Base-by-base conservation (phyloP, 225 moss, liverwort and hornwort genomes). In the Climacium dendroides region DNA sequence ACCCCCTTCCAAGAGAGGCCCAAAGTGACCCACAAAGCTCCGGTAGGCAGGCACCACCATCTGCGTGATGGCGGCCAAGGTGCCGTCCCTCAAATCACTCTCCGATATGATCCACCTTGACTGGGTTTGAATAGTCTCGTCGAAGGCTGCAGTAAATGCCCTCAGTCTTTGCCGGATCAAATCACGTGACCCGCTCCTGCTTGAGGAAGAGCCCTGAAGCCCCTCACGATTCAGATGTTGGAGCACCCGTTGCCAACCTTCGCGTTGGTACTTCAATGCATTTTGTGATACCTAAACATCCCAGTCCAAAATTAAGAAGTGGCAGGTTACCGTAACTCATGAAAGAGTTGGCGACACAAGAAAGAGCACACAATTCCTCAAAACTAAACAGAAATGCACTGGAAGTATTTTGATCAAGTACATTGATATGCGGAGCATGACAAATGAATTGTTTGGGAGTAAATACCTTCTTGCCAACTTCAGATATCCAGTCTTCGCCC, bases 1-100 rank as follows among this genome's bases (percentile, higher is more conserved):
- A 22, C 85, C 85, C 65, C 93, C 90, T 45, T 98, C 96, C 87
- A 97, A 80, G 13, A 95, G 59, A 52, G 88, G 79, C 48, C 88
- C 85, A 81, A 89, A 95, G 54, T 91, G 88, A 79, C 93, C 89
- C 83, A 95, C 80, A 77, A 93, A 98, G 88, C 95, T 95, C 52
- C 93, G 92, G 89, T 98, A 98, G 52, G 96, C 97, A 30, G 97
- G 94, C 74, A 97, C 93, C 74, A 98, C 92, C 86, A 92, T 92
- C 91, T 98, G 97, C 58, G 87, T 91, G 78, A 98, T 88, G 45
- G 93, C 92, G 79, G 89, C 84, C 80, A 93, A 87, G 28, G 94
- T 95, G 62, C 84, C 96, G 24, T 91, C 93, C 83, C 93, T 95
- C 87, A 97, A 88, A 83, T 97, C 95, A 64, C 89, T 90, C 23